Base-by-base conservation (phyloP, 805 yeast genomes). In the Wickerhamomyces queroliae region DNA sequence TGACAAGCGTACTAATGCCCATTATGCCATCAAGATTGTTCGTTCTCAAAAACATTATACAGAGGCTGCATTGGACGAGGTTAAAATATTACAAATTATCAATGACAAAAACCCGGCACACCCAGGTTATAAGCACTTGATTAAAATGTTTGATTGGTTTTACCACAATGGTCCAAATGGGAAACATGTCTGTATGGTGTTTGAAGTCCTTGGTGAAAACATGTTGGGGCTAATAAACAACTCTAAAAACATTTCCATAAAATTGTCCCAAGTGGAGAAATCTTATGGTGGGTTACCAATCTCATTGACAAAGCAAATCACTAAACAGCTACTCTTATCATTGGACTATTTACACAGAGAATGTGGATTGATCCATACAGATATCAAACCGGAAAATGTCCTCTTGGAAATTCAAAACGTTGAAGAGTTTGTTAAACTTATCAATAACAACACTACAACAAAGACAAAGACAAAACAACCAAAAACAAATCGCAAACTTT, bases 321-420 rank as follows among this genome's bases (percentile, higher is more conserved):
- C 78, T 9, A 74, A 68, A 44, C 85, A 80, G 54, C 51, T 78
- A 29, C 61, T 78, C 27, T 45, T 70, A 30, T 78, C 80, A 1
- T 53, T 79, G 42, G 81, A 78, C 55, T 77, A 72, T 50, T 60
- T 79, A 46, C 86, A 80, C 55, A 47, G 74, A 31, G 69, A 63
- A 49, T 79, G 86, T 56, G 84, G 84, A 3, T 64, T 80, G 10
- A 79, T 81, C 30, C 91, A 83, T 59, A 76, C 90, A 11, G 90
- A 83, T 55, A 67, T 83, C 37, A 83, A 83, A 58, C 89, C 90
- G 2, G 90, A 83, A 52, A 84, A 84, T 59, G 72, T 78, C 4
- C 57, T 75, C 32, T 67, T 76, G 31, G 78, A 74, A 46, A 72
- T 78, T 24, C 66, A 69, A 39, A 75, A 76, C 46, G 77, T 75